phyloP scores from a whole-genome alignment of 2,329 filamentous ascomycete species.

The Leptosphaerulina australis region DNA sequence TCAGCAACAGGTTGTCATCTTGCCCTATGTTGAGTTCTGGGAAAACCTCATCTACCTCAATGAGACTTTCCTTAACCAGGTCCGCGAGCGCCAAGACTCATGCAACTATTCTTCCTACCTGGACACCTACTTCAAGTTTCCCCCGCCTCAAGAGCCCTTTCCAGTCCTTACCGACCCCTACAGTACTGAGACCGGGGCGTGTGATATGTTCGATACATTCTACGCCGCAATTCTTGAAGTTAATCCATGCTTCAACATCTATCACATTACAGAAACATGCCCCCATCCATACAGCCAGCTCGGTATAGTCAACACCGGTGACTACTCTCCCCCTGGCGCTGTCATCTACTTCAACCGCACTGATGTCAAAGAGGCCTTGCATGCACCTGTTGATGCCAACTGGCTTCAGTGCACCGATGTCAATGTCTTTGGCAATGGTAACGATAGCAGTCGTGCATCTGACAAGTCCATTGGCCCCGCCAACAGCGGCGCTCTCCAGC shows the following conservation, averaged over 20 bases:
- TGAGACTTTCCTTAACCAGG: conserved; percentile 48
- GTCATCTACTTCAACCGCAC: conserved; percentile 59
- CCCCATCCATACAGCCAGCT: conserved; percentile 50
- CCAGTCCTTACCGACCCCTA: conserved; percentile 37
- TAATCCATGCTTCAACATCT: conserved; percentile 60
- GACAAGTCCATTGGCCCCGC: conserved; percentile 51
- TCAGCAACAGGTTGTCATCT: conserved; percentile 46
- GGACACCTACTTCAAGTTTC: conserved; percentile 49
- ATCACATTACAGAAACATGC: conserved; percentile 56
- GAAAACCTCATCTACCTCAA: conserved; percentile 52
- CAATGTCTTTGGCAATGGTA: conserved; percentile 52
- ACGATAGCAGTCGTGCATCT: conserved; percentile 21
- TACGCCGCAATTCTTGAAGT: conserved; percentile 49
- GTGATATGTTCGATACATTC: conserved; percentile 51
- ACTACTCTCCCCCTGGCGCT: conserved; percentile 50
- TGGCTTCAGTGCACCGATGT: conserved; percentile 51
- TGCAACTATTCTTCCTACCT: conserved; percentile 34
- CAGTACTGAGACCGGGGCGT: conserved; percentile 35
- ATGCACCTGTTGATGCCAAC: conserved; percentile 53
- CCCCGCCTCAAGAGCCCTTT: conserved; percentile 45
- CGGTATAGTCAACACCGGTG: conserved; percentile 47
- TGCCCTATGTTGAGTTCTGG: conserved; percentile 50
- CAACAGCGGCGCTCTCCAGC: conserved; percentile 51
- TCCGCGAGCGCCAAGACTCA: conserved; percentile 41
- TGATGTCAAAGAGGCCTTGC: conserved; percentile 58